Conservation (phyloP, 2,329 filamentous ascomycete species). For the Aspergillus phoenicis region DNA sequence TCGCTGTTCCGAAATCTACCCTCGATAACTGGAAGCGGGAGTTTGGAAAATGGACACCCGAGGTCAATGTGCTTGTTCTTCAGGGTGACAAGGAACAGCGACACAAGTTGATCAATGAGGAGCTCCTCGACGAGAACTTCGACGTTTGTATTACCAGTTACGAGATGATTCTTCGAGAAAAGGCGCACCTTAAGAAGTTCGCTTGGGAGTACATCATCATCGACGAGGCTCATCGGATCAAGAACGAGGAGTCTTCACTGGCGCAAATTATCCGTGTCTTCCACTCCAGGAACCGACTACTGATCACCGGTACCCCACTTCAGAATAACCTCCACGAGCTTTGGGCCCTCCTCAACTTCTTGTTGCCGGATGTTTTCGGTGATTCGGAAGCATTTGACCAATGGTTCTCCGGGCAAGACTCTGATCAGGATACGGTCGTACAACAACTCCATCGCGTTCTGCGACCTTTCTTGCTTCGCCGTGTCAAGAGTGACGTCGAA, state of each 20-base stretch:
- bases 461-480: constrained; percentile 87
- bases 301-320: constrained; percentile 94
- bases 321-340: constrained; percentile 98
- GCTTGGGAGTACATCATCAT: constrained; percentile 99
- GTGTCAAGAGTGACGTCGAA: constrained; percentile 96
- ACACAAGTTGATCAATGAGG: constrained; percentile 81
- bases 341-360: constrained; percentile 95
- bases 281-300: constrained; percentile 87
- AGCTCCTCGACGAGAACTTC: constrained; percentile 90
- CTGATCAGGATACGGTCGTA: constrained; percentile 92
- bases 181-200: constrained; percentile 92
- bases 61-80: constrained; percentile 89
- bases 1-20: constrained; percentile 94
- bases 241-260: constrained; percentile 97
- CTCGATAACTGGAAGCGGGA: constrained; percentile 98
- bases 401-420: constrained; percentile 91
- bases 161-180: constrained; percentile 97
- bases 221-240: constrained; percentile 97
- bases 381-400: constrained; percentile 96
- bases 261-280: constrained; percentile 96
- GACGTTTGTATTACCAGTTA: constrained; percentile 98
- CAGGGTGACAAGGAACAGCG: constrained; percentile 96
- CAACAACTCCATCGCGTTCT: constrained; percentile 93
- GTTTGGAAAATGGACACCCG: constrained; percentile 90
- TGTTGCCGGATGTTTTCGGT: constrained; percentile 97